Evolutionary conservation across 2,329 filamentous ascomycete species (phyloP), one percentile per base, ranked within the genome.

Genomic region (Lasiodiplodia sp.): DNA sequence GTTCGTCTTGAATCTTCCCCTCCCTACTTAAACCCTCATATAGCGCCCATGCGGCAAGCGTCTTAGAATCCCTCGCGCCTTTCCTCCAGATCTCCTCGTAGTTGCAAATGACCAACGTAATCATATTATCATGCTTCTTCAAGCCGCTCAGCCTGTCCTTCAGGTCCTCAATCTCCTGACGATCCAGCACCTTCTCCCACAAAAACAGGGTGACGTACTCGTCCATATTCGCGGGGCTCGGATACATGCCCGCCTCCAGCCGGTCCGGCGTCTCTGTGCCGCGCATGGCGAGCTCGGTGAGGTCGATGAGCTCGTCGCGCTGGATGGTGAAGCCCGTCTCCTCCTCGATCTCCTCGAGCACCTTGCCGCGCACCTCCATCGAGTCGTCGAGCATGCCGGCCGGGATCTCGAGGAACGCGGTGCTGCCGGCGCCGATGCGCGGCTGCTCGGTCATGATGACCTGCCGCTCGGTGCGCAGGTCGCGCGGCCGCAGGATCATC

Each of bases 361-460:
- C 85, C 6, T 79, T 82, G 7, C 85, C 84, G 1, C 82, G 78
- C 70, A 86, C 86, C 0, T 81, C 83, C 5, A 84, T 84, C 16
- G 79, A 75, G 70, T 87, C 86, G 70, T 87, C 86, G 2, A 87
- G 77, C 85, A 87, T 86, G 12, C 86, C 86, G 0, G 86, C 85
- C 0, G 86, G 86, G 12, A 88, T 82, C 73, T 88, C 86, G 12
- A 80, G 70, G 69, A 87, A 85, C 2, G 79, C 73, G 3, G 86
- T 77, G 4, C 82, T 84, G 2, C 85, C 84, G 0, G 85, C 83
- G 0, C 85, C 82, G 4, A 87, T 82, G 23, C 86, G 82, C 25
- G 86, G 84, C 71, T 88, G 86, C n/a, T 86, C 76, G 0, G 86
- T 86, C 23, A 88, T 72, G 34, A 88, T 80, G 3, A 83, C 84